Base-by-base conservation (phyloP, 1,284 basidiomycete species). In the Kalmanozyma brasiliensis region DNA sequence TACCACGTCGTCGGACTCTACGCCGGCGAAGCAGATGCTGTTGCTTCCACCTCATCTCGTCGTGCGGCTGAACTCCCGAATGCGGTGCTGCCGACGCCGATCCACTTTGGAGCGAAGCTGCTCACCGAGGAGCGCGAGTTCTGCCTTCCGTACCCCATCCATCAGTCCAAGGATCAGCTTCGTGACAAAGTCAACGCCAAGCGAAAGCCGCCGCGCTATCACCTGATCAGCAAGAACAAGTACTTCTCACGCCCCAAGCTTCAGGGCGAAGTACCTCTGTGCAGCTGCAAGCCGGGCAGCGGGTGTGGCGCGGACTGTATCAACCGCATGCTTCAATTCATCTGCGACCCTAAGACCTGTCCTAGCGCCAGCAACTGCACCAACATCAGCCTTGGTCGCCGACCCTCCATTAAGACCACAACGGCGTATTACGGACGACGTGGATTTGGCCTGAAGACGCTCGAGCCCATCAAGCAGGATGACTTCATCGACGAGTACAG, bases 401-500 rank as follows among this genome's bases (percentile, higher is more conserved):
- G 78, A 10, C 61, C 69, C 3, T 33, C 46, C 4, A 44, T 70
- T 24, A 74, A 68, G 51, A 64, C 70, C 4, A 48, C 69, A 1
- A 72, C 78, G 1, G 48, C 56, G 5, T 71, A 71, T 37, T 77
- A 70, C 29, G 77, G 77, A 14, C 45, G 47, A 9, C 76, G 78
- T 11, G 78, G 78, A 6, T 79, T 78, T 23, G 78, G 78, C 14
- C 59, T 80, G 9, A 49, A 56, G 37, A 73, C 77, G 42, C 62
- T 64, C 23, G 60, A 75, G 41, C 47, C 65, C 4, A 62, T 80
- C 59, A 45, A 56, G 24, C 61, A 53, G 56, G 70, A 65, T 20
- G 55, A 63, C 8, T 77, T 78, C 29, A 65, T 80, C 43, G 77
- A 73, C 49, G 77, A 80, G 55, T 80, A 80, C 40, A 72, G 78